Evolutionary conservation across 495 filamentous ascomycete species (phyloP), one percentile per base, ranked within the genome.

Genomic region (Penicillium verhagenii): DNA sequence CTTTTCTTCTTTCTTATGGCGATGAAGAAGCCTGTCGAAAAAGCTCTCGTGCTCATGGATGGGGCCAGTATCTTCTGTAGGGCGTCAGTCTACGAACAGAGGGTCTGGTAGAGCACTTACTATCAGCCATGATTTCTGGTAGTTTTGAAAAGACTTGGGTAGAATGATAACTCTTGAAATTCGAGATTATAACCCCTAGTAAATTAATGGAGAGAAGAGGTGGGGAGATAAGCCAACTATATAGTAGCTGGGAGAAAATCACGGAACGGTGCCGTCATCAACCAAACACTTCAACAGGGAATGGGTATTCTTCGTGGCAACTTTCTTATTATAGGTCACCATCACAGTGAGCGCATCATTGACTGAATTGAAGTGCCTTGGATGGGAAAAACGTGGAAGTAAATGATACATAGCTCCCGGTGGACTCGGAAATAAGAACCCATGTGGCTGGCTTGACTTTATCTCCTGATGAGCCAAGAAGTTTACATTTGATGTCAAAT

Each of bases 1-100:
- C 21, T 51, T 20, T 10, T 43, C 24, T 6, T 33, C 38, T 6
- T 35, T 42, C n/a, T 53, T 52, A 16, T 58, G 56, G 19, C 39
- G 56, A 31, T 58, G 56, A 13, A 58, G 38, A 13, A 58, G 53
- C 31, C 56, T 43, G 21, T 58, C 56, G 39, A 58, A 58, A 37
- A 58, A 58, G 39, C 56, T 48, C 29, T 58, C 56, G 23, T 58
- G 45, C n/a, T 57, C 29, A 19, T 50, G 54, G 21, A 40, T 29
- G 11, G 33, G 31, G 14, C 20, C 24, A 11, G 47, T 46, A 16
- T 37, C 20, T 40, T 58, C 56, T 58, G 38, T 6, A 18, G 14
- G 19, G 10, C 3, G 13, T 53, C 11, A 53, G 56, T 44, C 11
- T 43, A 4, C 16, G 11, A 19, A 23, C 8, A n/a, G 10, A 35